Evolutionary conservation across 768 basidiomycete genomes (phyloP), one percentile per base, ranked within the genome.

Genomic region (Omphalotus guepiniiformis): DNA sequence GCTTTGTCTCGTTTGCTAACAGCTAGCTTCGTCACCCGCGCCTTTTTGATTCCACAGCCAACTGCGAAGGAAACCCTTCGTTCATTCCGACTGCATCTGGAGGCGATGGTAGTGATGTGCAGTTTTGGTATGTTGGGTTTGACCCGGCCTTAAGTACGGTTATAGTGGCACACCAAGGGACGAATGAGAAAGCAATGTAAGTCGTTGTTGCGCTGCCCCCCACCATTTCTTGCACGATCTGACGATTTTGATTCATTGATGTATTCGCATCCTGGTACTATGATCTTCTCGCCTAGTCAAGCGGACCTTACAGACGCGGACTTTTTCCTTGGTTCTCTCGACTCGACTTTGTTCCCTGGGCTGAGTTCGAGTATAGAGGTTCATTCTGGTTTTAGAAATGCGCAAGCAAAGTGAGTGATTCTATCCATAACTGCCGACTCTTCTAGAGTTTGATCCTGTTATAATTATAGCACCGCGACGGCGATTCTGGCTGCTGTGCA

Each of bases 61-160:
- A 71, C 40, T 80, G 78, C 50, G 52, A 63, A 13, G 71, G 72
- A 6, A 78, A 75, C 47, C 61, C 76, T 1, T 60, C 53, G 4
- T 80, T 80, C 58, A 53, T 66, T 8, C 75, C 77, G 8, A 58
- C 72, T 9, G 75, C 72, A 8, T 71, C 76, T 7, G 78, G 79
- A 1, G 77, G 78, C 7, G 69, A 78, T 49, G 78, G 74, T 1
- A 42, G 41, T 19, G 45, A 47, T 5, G 54, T 64, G 8, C 74
- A 76, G 55, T 75, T 61, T 47, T 80, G 79, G 72, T 69, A 64
- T 63, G 72, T 75, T 8, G 72, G 73, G 3, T 67, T 63, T 42
- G 70, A 72, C 42, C 58, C 65, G 6, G 59, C 56, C 12, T 60
- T 73, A 16, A 51, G 61, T 32, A 54, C 35, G 11, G 52, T 53